Evolutionary conservation across 441 rosid genomes (phyloP).

Genomic region (Isatis lusitanica): DNA sequence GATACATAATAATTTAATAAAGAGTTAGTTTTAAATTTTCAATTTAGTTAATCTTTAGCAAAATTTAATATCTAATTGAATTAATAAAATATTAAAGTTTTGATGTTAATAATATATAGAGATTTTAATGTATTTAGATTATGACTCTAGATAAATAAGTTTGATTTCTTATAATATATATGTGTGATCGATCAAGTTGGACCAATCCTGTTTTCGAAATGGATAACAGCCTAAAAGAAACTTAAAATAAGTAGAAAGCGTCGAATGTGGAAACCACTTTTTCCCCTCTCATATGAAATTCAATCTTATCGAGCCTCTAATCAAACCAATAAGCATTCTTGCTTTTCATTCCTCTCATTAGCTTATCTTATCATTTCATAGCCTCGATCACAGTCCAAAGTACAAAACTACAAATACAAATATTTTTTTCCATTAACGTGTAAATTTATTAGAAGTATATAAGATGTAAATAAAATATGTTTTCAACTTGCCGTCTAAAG

Average conservation of each 20-base stretch:
- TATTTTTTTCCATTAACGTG: not conserved
- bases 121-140: not conserved
- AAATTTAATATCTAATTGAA: too few relatives aligned
- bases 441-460: not conserved
- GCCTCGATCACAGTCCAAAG: conserved; percentile 20
- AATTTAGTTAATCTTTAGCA: too few relatives aligned
- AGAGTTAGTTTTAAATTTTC: too few relatives aligned
- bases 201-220: conserved; percentile 20
- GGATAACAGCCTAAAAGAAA: conserved; percentile 30
- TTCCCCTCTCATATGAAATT: not conserved
- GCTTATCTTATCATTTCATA: conserved; percentile 50
- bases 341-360: conserved; percentile 45
- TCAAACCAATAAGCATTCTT: conserved; percentile 44
- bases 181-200: conserved; percentile 25
- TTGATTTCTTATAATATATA: not conserved
- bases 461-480: not conserved
- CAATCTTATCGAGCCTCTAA: conserved; percentile 30
- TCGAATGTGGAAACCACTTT: conserved; percentile 8
- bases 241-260: conserved; percentile 17
- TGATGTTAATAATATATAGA: too few relatives aligned
- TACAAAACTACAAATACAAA: not conserved
- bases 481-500: not conserved
- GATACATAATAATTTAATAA: too few relatives aligned
- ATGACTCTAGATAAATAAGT: not conserved
- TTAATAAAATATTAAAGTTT: too few relatives aligned